Evolutionary conservation across 768 basidiomycete genomes (phyloP).

Genomic region (Tremella mesenterica): DNA sequence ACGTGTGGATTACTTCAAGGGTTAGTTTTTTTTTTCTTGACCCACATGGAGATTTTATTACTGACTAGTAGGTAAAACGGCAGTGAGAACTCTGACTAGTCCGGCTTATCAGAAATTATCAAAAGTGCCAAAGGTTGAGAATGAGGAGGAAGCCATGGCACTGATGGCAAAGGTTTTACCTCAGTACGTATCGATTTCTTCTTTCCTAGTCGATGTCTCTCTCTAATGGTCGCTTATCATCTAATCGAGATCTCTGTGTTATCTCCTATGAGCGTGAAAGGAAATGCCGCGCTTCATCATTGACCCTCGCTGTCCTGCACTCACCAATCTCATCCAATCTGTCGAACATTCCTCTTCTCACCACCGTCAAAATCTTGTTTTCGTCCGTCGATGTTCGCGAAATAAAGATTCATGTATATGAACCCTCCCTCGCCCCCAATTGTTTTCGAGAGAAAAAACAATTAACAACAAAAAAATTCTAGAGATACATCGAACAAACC

Average conservation of each 20-base stretch:
- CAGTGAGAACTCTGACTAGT: constrained; percentile 80
- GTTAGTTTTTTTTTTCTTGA: constrained; percentile 48
- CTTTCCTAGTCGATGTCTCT: neutral
- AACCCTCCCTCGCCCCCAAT: neutral
- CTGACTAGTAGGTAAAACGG: constrained; percentile 65
- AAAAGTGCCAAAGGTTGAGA: constrained; percentile 55
- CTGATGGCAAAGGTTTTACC: constrained; percentile 65
- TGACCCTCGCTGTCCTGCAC: too few relatives aligned
- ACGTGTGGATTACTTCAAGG: constrained; percentile 96
- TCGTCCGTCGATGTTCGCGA: too few relatives aligned
- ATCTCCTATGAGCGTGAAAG: neutral
- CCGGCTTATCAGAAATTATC: constrained; percentile 86
- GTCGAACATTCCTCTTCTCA: too few relatives aligned
- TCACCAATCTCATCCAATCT: too few relatives aligned
- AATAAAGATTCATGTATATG: too few relatives aligned
- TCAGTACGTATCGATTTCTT: constrained; percentile 44
- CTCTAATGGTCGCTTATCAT: neutral
- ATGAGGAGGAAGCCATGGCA: constrained; percentile 64
- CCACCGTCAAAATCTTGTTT: too few relatives aligned
- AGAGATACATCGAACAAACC: neutral
- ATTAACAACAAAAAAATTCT: neutral
- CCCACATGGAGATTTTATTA: constrained; percentile 2
- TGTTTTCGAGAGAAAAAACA: too few relatives aligned
- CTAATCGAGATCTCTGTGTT: neutral
- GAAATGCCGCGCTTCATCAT: neutral